phyloP scores from a whole-genome alignment of 2,329 filamentous ascomycete species.

The Plectosphaerella plurivora region DNA sequence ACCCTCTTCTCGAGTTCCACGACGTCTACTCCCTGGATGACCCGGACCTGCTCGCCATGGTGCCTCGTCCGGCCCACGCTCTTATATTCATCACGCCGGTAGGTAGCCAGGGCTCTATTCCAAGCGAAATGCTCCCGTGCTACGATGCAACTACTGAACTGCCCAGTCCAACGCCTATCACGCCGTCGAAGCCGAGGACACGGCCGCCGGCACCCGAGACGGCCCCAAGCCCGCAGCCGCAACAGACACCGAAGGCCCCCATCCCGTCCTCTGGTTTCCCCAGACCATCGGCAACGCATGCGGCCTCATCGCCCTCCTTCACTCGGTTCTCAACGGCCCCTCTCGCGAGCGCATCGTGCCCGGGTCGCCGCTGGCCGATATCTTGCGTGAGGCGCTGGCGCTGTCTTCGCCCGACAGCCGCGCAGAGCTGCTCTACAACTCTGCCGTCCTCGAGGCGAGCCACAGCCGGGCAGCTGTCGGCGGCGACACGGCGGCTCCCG shows the following conservation, averaged over 20 bases:
- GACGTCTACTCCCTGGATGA: constrained; percentile 82
- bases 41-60: constrained; percentile 67
- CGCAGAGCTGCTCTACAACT: constrained; percentile 68
- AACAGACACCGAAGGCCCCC: constrained; percentile 29
- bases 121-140: too few relatives aligned
- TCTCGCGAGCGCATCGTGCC: constrained; percentile 49
- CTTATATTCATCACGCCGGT: constrained; percentile 74
- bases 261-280: constrained; percentile 77
- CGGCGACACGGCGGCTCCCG: constrained; percentile 64
- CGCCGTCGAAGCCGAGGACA: constrained; percentile 8
- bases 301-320: constrained; percentile 73
- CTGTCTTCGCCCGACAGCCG: constrained; percentile 52
- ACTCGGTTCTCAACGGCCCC: constrained; percentile 67
- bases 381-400: constrained; percentile 60
- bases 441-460: constrained; percentile 63
- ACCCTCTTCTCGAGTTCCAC: constrained; percentile 64
- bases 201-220: neutral
- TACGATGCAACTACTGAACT: constrained; percentile 34
- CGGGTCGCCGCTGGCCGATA: constrained; percentile 48
- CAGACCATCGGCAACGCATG: constrained; percentile 83
- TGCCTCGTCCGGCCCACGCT: constrained; percentile 72
- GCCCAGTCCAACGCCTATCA: constrained; percentile 21
- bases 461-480: constrained; percentile 64
- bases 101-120: constrained; percentile 20
- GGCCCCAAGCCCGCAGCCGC: neutral